Percentiles rank a stretch among this genome's conserved stretches.
These are phyloP conservation scores for Ceratobasidium sp. DNA, from an alignment of 1,284 basidiomycete species.

Conservation along the genomic window DNA sequence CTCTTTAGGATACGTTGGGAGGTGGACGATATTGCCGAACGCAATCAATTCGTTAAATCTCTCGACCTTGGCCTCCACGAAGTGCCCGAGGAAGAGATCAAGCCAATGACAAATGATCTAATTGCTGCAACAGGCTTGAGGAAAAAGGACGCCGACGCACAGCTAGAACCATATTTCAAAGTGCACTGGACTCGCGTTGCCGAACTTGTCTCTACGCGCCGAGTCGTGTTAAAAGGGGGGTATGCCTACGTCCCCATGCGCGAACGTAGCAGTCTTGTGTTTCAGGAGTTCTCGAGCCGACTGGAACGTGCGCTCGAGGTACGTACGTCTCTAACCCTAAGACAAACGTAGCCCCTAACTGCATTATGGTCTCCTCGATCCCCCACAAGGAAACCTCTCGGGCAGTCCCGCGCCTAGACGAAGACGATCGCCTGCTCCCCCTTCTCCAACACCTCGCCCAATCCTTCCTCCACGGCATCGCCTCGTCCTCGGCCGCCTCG, in stretches of 20 bases:
- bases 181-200: constrained; percentile 91
- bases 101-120: constrained; percentile 64
- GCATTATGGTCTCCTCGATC: constrained; percentile 17
- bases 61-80: constrained; percentile 83
- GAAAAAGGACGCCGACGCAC: constrained; percentile 51
- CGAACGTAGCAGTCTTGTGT: constrained; percentile 88
- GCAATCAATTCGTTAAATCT: constrained; percentile 76
- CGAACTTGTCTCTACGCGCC: constrained; percentile 88
- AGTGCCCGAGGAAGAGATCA: constrained; percentile 73
- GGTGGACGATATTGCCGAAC: constrained; percentile 69
- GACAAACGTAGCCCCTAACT: constrained; percentile 34
- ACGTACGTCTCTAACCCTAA: constrained; percentile 47
- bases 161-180: constrained; percentile 54
- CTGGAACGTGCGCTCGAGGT: constrained; percentile 87
- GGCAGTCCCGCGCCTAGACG: constrained; percentile 91
- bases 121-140: constrained; percentile 56
- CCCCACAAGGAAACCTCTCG: constrained; percentile 79
- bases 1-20: constrained; percentile 90
- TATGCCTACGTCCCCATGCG: constrained; percentile 89
- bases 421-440: constrained; percentile 91
- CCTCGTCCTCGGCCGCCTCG: constrained; percentile 66
- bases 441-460: constrained; percentile 93
- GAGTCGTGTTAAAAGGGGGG: constrained; percentile 82
- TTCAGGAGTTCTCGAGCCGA: constrained; percentile 84
- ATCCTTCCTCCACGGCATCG: constrained; percentile 92